Conservation (phyloP, 2,329 filamentous ascomycete genomes). For the Arachnomyces sp. region DNA sequence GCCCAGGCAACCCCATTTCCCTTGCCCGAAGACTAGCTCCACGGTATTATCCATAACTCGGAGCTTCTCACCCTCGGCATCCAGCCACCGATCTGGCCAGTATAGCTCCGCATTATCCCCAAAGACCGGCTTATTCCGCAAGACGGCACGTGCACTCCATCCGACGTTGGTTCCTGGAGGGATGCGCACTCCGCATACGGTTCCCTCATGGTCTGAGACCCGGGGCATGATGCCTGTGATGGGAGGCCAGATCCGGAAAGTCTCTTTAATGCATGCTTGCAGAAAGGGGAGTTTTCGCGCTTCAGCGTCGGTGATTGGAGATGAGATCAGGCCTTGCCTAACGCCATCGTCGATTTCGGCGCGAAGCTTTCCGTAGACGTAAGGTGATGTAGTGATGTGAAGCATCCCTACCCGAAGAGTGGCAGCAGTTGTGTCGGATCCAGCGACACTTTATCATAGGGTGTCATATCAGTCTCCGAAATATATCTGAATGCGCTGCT, state of each 20-base stretch:
- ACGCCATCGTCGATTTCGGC: conserved; percentile 17
- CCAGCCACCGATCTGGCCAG: conserved; percentile 45
- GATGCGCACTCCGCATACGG: conserved; percentile 34
- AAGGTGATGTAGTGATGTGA: conserved; percentile 11
- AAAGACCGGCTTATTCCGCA: conserved; percentile 23
- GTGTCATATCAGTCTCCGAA: too few relatives aligned
- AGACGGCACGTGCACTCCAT: conserved; percentile 36
- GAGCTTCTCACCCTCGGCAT: conserved; percentile 11
- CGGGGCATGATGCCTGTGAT: conserved; percentile 31
- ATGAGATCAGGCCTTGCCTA: conserved; percentile 4
- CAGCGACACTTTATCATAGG: conserved; percentile 10
- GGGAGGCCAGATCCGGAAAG: conserved; percentile 24
- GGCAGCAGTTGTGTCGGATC: conserved; percentile 16
- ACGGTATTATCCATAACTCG: conserved; percentile 3
- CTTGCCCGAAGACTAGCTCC: conserved; percentile 7
- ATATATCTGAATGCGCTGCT: too few relatives aligned
- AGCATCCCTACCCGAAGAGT: conserved; percentile 12
- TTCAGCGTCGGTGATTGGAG: conserved; percentile 12
- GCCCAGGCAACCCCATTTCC: conserved; percentile 6
- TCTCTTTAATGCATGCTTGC: conserved; percentile 21
- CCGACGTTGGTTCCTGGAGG: conserved; percentile 43
- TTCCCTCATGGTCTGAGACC: conserved; percentile 31
- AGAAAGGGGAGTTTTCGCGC: conserved; percentile 18
- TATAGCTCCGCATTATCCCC: conserved; percentile 34
- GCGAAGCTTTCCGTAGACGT: conserved; percentile 9